Evolutionary conservation across 306 rosid genomes (phyloP).

Genomic region (Ammopiptanthus mongolicus): DNA sequence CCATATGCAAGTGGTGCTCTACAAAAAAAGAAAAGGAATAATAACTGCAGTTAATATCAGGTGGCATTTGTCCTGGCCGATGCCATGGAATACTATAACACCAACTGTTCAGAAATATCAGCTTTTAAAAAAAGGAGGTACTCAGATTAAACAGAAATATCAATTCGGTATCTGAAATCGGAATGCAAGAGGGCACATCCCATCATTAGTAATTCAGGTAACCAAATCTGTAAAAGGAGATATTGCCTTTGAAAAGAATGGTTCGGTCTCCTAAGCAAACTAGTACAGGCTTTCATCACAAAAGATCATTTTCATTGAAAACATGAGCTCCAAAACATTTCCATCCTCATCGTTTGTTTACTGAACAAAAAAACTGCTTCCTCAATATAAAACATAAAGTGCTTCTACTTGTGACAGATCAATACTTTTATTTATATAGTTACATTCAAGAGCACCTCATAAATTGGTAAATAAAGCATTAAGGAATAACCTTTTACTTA

Average conservation of each 20-base stretch:
- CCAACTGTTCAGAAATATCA: background rate
- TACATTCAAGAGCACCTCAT: slow-evolving; percentile 3
- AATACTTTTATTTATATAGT: background rate
- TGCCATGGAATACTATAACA: background rate
- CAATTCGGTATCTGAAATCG: background rate
- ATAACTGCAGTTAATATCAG: slow-evolving; percentile 10
- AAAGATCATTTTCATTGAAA: background rate
- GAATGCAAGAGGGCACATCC: slow-evolving; percentile 2
- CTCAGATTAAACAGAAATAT: background rate
- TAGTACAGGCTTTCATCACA: background rate
- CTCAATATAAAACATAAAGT: background rate
- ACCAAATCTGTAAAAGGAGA: background rate
- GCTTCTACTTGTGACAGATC: background rate
- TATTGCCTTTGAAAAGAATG: background rate
- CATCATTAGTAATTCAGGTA: background rate
- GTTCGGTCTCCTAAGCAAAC: background rate
- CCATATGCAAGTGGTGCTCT: slow-evolving; percentile 12
- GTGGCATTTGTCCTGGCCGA: background rate
- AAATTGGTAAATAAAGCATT: background rate
- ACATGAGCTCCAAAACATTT: background rate
- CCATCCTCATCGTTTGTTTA: background rate
- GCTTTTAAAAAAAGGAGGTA: background rate
- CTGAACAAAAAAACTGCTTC: background rate
- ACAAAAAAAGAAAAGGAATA: slow-evolving; percentile 7
- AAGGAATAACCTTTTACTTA: background rate